Conservation (phyloP, 768 basidiomycete species). For the Lactifluus piperatus region DNA sequence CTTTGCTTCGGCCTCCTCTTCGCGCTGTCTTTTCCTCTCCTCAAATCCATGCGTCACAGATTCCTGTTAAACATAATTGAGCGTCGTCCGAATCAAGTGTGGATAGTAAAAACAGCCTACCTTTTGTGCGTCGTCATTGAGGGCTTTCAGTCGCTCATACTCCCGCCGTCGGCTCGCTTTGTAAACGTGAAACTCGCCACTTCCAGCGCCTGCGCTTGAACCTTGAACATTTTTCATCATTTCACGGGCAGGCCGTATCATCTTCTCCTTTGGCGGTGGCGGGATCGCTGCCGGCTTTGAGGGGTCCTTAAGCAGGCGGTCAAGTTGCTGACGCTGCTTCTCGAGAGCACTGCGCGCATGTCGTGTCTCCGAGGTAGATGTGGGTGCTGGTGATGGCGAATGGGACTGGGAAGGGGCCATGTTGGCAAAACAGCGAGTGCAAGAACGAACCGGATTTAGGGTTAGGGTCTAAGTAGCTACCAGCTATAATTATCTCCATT, state of each 20-base stretch:
- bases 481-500: not conserved
- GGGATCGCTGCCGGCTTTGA: constrained; percentile 75
- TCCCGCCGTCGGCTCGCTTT: constrained; percentile 90
- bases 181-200: constrained; percentile 98
- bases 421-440: not conserved
- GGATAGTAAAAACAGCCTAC: constrained; percentile 36
- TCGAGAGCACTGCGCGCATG: constrained; percentile 47
- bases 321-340: constrained; percentile 58
- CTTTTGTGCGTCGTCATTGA: constrained; percentile 75
- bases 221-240: constrained; percentile 99
- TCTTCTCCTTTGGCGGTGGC: constrained; percentile 72
- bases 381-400: constrained; percentile 26
- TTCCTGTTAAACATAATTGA: constrained; percentile 42
- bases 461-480: constrained; percentile 8
- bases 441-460: not conserved
- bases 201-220: constrained; percentile 93
- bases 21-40: constrained; percentile 58
- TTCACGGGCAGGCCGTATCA: constrained; percentile 72
- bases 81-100: not conserved
- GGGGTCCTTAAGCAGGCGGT: constrained; percentile 85
- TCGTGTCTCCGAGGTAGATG: constrained; percentile 23
- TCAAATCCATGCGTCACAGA: constrained; percentile 64
- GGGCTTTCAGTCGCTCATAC: constrained; percentile 86
- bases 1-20: constrained; percentile 70
- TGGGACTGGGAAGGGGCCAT: constrained; percentile 23